phyloP scores from a whole-genome alignment of 306 rosid species.

The Cucumis melo region DNA sequence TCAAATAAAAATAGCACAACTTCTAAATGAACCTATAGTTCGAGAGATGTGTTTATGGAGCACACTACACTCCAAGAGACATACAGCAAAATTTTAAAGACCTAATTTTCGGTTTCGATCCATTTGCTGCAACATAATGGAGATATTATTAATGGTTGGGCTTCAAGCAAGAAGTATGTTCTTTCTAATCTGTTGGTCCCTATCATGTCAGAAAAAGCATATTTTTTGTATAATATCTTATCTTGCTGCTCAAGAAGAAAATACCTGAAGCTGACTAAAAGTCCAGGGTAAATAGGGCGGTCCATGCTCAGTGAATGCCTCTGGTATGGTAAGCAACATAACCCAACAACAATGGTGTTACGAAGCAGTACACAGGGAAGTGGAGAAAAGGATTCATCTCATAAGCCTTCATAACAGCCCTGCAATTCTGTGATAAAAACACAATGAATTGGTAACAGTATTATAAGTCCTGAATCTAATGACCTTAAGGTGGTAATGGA shows the following conservation, averaged over 20 bases:
- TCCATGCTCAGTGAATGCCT: slow-evolving; percentile 13
- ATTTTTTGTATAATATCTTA: not conserved
- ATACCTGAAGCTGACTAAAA: not conserved
- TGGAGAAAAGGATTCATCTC: slow-evolving; percentile 81
- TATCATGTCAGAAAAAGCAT: not conserved
- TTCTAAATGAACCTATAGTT: not conserved
- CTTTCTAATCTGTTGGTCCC: not conserved
- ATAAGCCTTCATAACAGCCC: slow-evolving; percentile 64
- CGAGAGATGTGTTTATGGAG: not conserved
- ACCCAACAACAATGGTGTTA: slow-evolving; percentile 55
- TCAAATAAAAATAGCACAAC: not conserved
- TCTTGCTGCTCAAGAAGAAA: not conserved
- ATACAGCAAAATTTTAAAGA: not conserved
- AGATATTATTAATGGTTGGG: not conserved
- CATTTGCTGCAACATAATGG: not conserved
- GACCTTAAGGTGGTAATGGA: not conserved
- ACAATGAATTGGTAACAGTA: not conserved
- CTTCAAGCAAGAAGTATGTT: not conserved
- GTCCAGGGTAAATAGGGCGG: not conserved
- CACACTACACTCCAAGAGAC: not conserved
- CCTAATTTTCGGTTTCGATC: not conserved
- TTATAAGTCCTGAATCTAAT: not conserved
- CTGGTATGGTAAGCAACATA: slow-evolving; percentile 39
- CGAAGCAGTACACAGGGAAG: slow-evolving; percentile 47
- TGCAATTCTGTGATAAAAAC: slow-evolving; percentile 45